A percentile compares a stretch with the other conserved stretches of the same genome.
Conservation (phyloP, 139 green algal genomes). For the Coccomyxa sp. region DNA sequence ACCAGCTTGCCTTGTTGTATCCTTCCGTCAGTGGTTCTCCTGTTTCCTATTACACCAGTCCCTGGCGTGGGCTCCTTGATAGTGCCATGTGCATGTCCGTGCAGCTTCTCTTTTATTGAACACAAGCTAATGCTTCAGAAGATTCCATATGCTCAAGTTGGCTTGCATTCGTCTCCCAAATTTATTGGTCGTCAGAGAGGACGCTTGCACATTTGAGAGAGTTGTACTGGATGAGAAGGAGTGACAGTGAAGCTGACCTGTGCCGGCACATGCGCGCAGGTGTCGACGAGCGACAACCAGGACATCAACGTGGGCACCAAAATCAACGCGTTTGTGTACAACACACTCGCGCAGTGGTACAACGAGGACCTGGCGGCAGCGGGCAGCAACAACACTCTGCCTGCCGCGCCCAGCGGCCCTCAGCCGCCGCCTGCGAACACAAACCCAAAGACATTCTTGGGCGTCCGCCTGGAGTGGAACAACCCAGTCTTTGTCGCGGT, state of each 20-base stretch:
- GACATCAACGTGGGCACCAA: conserved; percentile 24
- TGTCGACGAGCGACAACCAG: conserved; percentile 5
- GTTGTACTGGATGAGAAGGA: too few relatives aligned
- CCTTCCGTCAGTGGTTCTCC: too few relatives aligned
- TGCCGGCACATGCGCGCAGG: background rate
- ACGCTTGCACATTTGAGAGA: too few relatives aligned
- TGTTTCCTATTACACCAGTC: too few relatives aligned
- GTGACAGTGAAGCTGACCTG: too few relatives aligned
- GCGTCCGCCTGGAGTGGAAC: background rate
- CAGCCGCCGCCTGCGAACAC: background rate
- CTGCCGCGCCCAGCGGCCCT: conserved; percentile 2
- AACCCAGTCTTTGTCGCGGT: conserved; percentile 1
- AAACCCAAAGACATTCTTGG: background rate
- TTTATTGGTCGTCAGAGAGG: too few relatives aligned
- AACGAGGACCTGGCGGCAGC: conserved; percentile 17
- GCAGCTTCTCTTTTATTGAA: too few relatives aligned
- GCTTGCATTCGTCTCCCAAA: too few relatives aligned
- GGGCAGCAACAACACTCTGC: background rate
- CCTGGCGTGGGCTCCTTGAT: too few relatives aligned
- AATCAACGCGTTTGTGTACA: conserved; percentile 30
- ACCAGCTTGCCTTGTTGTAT: background rate
- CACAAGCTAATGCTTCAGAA: too few relatives aligned
- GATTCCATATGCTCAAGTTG: too few relatives aligned
- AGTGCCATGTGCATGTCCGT: too few relatives aligned
- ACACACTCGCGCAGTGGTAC: conserved; percentile 24